A percentile compares a stretch with the other conserved stretches of the same genome.
phyloP scores from a whole-genome alignment of 1,139 yeast genomes.

The Pneumocystis murina region DNA sequence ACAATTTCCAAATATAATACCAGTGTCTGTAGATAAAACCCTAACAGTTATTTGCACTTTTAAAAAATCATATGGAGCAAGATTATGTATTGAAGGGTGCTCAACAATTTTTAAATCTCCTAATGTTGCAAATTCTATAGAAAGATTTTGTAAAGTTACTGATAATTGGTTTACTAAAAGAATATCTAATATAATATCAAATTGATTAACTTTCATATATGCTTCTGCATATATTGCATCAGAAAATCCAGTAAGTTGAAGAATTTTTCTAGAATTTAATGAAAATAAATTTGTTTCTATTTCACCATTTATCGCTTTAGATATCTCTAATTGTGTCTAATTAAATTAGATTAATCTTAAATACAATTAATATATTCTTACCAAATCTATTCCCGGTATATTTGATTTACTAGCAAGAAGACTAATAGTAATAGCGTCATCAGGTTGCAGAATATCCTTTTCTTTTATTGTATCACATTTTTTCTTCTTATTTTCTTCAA shows the following conservation, averaged over 20 bases:
- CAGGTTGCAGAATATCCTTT: conserved; percentile 64
- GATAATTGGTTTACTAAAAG: conserved; percentile 88
- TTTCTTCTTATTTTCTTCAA: conserved; percentile 40
- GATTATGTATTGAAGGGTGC: conserved; percentile 79
- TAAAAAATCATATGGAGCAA: conserved; percentile 94
- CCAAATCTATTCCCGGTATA: background rate
- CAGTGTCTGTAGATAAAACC: conserved; percentile 95
- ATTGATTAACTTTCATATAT: conserved; percentile 83
- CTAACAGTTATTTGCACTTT: conserved; percentile 77
- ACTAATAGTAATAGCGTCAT: conserved; percentile 68
- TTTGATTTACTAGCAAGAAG: conserved; percentile 44
- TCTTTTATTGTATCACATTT: conserved; percentile 45
- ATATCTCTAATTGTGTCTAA: conserved; percentile 28
- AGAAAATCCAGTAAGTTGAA: conserved; percentile 90
- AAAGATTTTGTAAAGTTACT: conserved; percentile 74
- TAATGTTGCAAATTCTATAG: conserved; percentile 89
- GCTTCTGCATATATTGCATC: conserved; percentile 99
- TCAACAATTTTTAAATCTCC: conserved; percentile 94
- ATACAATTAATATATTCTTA: background rate
- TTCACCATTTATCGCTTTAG: conserved; percentile 33
- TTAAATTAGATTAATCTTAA: conserved; percentile 15
- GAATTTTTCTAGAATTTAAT: conserved; percentile 73
- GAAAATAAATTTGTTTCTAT: conserved; percentile 41
- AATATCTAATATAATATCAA: conserved; percentile 88
- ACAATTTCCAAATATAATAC: conserved; percentile 92